Evolutionary conservation across 192 early-diverging fungal genomes (phyloP).

Genomic region (Coemansia sp.): DNA sequence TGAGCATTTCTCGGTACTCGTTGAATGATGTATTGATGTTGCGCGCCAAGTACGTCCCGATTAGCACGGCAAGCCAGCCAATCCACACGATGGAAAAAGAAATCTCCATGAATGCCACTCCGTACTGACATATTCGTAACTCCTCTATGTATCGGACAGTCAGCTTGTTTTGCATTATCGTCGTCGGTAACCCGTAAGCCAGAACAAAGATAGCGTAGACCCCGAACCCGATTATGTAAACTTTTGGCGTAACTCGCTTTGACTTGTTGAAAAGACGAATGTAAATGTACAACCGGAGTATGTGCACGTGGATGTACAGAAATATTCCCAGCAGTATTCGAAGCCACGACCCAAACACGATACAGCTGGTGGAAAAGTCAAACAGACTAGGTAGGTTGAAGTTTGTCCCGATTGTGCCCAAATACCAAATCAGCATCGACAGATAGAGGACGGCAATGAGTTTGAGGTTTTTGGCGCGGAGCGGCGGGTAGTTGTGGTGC

Average conservation of each 20-base stretch:
- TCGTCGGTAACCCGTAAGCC: constrained; percentile 22
- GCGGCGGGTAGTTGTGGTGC: constrained; percentile 29
- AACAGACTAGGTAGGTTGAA: constrained; percentile 15
- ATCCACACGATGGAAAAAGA: constrained; percentile 41
- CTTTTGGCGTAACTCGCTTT: constrained; percentile 7
- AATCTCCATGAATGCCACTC: constrained; percentile 17
- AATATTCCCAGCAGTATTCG: constrained; percentile 33
- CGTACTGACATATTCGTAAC: constrained; percentile 21
- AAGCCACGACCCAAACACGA: constrained; percentile 35
- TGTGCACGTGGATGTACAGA: constrained; percentile 23
- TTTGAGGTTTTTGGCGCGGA: constrained; percentile 40
- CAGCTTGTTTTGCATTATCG: constrained; percentile 15
- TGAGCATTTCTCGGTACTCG: constrained; percentile 44
- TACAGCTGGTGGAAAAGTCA: constrained; percentile 15
- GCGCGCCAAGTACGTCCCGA: constrained; percentile 23
- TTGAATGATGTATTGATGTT: constrained; percentile 51
- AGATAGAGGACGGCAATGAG: constrained; percentile 29
- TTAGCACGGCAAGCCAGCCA: constrained; percentile 15
- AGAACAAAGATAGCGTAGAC: constrained; percentile 7
- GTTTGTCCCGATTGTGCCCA: constrained; percentile 40
- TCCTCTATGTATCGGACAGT: constrained; percentile 5
- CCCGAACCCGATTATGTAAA: background rate
- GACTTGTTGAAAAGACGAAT: constrained; percentile 28
- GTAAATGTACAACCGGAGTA: constrained; percentile 40
- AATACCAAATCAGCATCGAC: constrained; percentile 34